phyloP scores from a whole-genome alignment of 1,139 yeast genomes.

The Debaryomyces udenii region DNA sequence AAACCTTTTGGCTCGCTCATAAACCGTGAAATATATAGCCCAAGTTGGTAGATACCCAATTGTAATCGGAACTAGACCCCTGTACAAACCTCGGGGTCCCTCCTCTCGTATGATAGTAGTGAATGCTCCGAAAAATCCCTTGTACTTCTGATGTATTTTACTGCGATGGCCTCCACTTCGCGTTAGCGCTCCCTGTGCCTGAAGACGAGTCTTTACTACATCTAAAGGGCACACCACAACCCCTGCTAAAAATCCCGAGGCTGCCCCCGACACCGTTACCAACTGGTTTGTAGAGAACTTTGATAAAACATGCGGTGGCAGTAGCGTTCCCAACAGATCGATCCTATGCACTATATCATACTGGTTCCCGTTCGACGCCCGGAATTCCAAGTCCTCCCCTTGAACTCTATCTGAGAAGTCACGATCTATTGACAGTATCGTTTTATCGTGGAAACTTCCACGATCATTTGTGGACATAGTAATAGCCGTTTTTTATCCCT shows the following conservation, averaged over 20 bases:
- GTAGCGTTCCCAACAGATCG: slow-evolving; percentile 22
- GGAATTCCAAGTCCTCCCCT: slow-evolving; percentile 44
- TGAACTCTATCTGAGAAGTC: slow-evolving; percentile 45
- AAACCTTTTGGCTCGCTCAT: slow-evolving; percentile 70
- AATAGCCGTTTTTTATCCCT: slow-evolving; percentile 1
- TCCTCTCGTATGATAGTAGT: slow-evolving; percentile 69
- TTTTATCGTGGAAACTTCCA: neutral
- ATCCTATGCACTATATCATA: slow-evolving; percentile 29
- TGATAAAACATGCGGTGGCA: slow-evolving; percentile 25
- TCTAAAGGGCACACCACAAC: slow-evolving; percentile 52
- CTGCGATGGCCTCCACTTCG: neutral
- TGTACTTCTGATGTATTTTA: slow-evolving; percentile 35
- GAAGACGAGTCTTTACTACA: slow-evolving; percentile 50
- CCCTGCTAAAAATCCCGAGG: slow-evolving; percentile 51
- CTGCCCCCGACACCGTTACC: slow-evolving; percentile 47
- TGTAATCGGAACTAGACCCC: slow-evolving; percentile 89
- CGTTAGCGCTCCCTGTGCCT: slow-evolving; percentile 41
- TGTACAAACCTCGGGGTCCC: slow-evolving; percentile 79
- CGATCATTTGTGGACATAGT: slow-evolving; percentile 3
- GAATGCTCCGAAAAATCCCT: slow-evolving; percentile 65
- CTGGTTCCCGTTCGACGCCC: slow-evolving; percentile 24
- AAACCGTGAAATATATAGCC: slow-evolving; percentile 92
- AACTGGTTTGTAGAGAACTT: slow-evolving; percentile 37
- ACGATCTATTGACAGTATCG: slow-evolving; percentile 10
- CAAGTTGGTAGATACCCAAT: slow-evolving; percentile 96